Evolutionary conservation across 1,284 basidiomycete genomes (phyloP), one percentile per base, ranked within the genome.

Genomic region (Anthracocystis setariae): DNA sequence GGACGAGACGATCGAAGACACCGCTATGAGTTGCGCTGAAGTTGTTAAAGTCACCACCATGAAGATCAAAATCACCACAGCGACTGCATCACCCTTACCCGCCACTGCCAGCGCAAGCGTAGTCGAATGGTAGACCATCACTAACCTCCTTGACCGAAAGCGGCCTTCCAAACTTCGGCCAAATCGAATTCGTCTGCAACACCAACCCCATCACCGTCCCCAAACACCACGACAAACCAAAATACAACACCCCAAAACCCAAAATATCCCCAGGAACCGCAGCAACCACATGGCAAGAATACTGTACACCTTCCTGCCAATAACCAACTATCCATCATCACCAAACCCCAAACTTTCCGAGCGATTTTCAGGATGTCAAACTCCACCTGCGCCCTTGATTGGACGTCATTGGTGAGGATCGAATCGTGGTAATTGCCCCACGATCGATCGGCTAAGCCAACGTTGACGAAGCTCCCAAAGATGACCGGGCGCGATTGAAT

Each of bases 321-420:
- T 78, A 79, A n/a, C 2, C 43, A 54, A 1, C 46, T 51, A 42
- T 81, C 79, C 69, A 79, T 70, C 5, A 75, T 60, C 8, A 80
- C 79, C 1, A 80, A 65, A 1, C 77, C 79, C 77, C 79, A 51
- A 78, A 76, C 35, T 80, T 80, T 10, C 76, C 74, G 0, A 80
- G 50, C 8, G 77, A n/a, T 79, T 43, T 80, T 77, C 23, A 80
- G 35, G 32, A 77, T 71, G 9, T 76, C 77, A 35, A 80, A 80
- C 39, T 76, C 68, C 17, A 79, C 57, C n/a, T 0, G 92, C 94
- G 57, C 90, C 88, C 83, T 89, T n/a, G n/a, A n/a, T n/a, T 88
- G 12, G 89, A 91, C 27, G 92, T 88, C 86, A 97, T 91, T 5
- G 93, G n/a, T 90, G 29, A 90, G 83, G 79, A 90, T 90, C 3